Conservation (phyloP, 139 green algal genomes). For the Mychonastes homosphaera region DNA sequence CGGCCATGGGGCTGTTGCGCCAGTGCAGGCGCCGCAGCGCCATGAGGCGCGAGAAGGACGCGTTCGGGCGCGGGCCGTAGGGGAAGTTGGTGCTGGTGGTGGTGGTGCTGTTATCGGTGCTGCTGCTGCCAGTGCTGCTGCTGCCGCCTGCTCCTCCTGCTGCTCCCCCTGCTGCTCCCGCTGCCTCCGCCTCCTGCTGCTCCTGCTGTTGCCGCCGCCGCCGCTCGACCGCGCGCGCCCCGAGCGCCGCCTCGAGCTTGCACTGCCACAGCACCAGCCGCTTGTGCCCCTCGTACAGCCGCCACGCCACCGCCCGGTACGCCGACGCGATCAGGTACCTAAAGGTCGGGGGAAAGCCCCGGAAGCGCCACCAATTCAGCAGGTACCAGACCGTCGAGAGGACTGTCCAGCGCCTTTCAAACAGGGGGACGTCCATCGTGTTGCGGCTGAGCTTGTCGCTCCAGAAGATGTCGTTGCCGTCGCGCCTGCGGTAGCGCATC, state of each 20-base stretch:
- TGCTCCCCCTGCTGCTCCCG: background rate
- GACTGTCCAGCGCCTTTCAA: conserved; percentile 47
- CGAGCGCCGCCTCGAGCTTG: conserved; percentile 36
- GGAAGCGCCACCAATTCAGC: conserved; percentile 29
- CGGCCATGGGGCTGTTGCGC: conserved; percentile 34
- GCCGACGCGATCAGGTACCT: conserved; percentile 32
- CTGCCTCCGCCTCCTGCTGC: conserved; percentile 7
- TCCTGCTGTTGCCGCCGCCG: background rate
- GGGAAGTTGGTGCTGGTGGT: no score
- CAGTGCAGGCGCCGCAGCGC: conserved; percentile 49
- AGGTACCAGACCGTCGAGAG: conserved; percentile 44
- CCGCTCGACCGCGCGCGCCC: conserved; percentile 2
- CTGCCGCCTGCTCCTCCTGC: background rate
- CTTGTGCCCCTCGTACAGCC: conserved; percentile 39
- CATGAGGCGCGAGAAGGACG: conserved; percentile 36
- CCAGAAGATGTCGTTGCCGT: conserved; percentile 52
- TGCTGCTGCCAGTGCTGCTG: background rate
- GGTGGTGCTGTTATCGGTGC: background rate
- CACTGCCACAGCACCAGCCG: conserved; percentile 41
- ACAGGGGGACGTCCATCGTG: conserved; percentile 34
- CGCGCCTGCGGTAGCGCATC: conserved; percentile 41
- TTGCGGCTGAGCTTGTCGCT: conserved; percentile 40
- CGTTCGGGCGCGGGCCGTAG: no score
- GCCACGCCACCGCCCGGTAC: conserved; percentile 21
- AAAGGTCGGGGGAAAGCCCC: conserved; percentile 25